These are phyloP conservation scores for Buxus sempervirens DNA, from an alignment of 164 flowering plant genomes.

Conservation along the genomic window DNA sequence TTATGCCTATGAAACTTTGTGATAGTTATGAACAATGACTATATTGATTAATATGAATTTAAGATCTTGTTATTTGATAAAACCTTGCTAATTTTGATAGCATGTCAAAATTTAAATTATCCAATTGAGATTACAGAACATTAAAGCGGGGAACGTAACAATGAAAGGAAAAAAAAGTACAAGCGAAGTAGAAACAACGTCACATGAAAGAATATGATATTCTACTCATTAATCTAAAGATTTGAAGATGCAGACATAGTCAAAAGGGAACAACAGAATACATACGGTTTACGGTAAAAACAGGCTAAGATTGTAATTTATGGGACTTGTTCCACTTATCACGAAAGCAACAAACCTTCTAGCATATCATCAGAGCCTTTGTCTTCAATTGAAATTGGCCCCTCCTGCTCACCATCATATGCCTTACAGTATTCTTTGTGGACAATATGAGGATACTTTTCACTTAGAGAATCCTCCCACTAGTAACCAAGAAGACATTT, in stretches of 20 bases:
- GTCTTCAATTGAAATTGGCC: slow-evolving; percentile 28
- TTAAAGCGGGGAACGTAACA: not conserved
- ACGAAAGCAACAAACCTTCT: slow-evolving; percentile 60
- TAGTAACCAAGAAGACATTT: slow-evolving; percentile 21
- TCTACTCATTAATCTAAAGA: not conserved
- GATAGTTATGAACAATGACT: not conserved
- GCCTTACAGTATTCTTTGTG: slow-evolving; percentile 74
- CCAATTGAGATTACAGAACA: not conserved
- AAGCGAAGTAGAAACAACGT: not conserved
- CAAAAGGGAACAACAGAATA: not conserved
- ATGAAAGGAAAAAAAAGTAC: not conserved
- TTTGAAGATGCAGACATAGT: not conserved
- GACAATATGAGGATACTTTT: slow-evolving; percentile 90
- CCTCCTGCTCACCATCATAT: slow-evolving; percentile 35
- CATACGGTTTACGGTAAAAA: not conserved
- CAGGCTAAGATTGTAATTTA: not conserved
- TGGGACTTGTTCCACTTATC: not conserved
- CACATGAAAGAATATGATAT: not conserved
- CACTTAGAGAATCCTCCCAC: slow-evolving; percentile 82
- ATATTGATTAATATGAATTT: not conserved
- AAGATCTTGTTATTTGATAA: not conserved
- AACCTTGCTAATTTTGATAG: not conserved
- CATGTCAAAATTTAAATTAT: too few relatives aligned
- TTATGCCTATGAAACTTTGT: not conserved
- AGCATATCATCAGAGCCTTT: slow-evolving; percentile 52